Evolutionary conservation across 2,329 filamentous ascomycete species (phyloP).

Genomic region (Aspergillus felis): DNA sequence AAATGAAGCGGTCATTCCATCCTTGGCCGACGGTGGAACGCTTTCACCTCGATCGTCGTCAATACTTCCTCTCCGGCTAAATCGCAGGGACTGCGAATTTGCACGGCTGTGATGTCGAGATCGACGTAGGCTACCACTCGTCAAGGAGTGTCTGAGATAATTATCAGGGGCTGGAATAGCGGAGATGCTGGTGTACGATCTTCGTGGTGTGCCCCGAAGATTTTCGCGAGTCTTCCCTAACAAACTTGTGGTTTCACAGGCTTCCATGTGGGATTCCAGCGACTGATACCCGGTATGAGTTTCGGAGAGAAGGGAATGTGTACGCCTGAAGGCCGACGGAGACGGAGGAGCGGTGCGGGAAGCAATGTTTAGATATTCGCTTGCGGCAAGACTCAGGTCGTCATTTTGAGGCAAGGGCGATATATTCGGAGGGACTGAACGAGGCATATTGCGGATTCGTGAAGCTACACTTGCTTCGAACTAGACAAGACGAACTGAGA

Average conservation of each 20-base stretch:
- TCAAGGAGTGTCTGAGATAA: conserved; percentile 32
- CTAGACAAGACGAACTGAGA: background rate
- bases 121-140: conserved; percentile 35
- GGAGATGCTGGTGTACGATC: conserved; percentile 37
- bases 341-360: conserved; percentile 34
- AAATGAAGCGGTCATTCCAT: conserved; percentile 54
- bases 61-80: conserved; percentile 53
- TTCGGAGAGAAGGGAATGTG: conserved; percentile 27
- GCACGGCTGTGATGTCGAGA: conserved; percentile 47
- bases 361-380: conserved; percentile 7
- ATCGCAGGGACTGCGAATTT: conserved; percentile 50
- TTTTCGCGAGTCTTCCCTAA: conserved; percentile 19
- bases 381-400: conserved; percentile 5
- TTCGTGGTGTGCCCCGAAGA: conserved; percentile 21
- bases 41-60: conserved; percentile 40
- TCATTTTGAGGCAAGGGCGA: conserved; percentile 13
- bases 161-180: conserved; percentile 28
- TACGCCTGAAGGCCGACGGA: conserved; percentile 30
- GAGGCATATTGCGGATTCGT: conserved; percentile 22
- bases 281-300: conserved; percentile 31
- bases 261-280: conserved; percentile 26
- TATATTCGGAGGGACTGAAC: conserved; percentile 26
- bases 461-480: background rate
- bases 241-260: conserved; percentile 34
- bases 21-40: conserved; percentile 44